These are phyloP conservation scores for Ophiostoma pallidulum DNA, from an alignment of 2,329 filamentous ascomycete species.

Conservation along the genomic window DNA sequence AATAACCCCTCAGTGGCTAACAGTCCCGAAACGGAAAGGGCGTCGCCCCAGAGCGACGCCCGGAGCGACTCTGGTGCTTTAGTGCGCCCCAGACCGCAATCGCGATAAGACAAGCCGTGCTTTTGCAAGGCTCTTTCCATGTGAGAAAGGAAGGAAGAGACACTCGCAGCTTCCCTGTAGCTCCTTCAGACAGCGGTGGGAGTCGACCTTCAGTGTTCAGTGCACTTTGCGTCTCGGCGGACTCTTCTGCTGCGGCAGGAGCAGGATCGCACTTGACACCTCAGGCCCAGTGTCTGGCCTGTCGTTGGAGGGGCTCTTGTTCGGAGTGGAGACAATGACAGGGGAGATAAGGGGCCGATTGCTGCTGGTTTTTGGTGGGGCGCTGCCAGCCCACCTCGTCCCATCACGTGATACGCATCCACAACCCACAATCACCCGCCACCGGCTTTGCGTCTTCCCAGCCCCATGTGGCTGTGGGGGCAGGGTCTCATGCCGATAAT, in stretches of 20 bases:
- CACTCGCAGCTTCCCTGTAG: too few species aligned
- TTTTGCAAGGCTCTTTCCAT: not conserved
- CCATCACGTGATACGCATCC: conserved; percentile 11
- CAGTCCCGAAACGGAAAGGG: not conserved
- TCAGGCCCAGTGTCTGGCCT: too few species aligned
- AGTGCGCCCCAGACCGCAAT: not conserved
- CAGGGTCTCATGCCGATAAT: conserved; percentile 8
- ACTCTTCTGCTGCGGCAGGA: too few species aligned
- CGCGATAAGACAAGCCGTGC: not conserved
- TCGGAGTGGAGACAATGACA: too few species aligned
- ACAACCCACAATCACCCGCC: conserved; percentile 2
- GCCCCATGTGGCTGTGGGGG: conserved; percentile 1
- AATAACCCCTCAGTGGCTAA: conserved; percentile 15
- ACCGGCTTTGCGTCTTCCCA: conserved; percentile 4
- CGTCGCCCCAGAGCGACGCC: not conserved
- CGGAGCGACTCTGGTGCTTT: not conserved
- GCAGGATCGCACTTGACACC: too few species aligned
- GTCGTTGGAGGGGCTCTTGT: too few species aligned
- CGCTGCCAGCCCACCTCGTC: not conserved
- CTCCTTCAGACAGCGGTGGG: too few species aligned
- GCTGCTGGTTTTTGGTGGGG: not conserved
- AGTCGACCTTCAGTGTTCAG: too few species aligned
- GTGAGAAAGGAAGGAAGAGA: too few species aligned
- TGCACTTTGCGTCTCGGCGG: too few species aligned
- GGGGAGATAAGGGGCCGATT: not conserved